phyloP scores from a whole-genome alignment of 1,139 yeast species.

The Scheffersomyces cryptocercus region DNA sequence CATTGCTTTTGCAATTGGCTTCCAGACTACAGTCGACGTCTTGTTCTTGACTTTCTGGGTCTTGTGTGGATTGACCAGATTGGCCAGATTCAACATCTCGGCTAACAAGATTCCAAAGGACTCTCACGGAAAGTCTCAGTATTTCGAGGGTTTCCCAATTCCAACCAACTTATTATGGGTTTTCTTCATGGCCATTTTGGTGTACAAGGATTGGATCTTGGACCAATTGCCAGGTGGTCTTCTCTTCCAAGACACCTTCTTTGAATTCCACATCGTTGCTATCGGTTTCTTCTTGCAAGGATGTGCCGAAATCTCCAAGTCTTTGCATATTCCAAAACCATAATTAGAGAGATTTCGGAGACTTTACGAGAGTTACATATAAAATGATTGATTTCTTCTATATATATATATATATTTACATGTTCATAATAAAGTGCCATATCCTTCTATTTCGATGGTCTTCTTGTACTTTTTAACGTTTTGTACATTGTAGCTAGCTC shows the following conservation, averaged over 20 bases:
- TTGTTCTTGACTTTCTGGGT: conserved; percentile 81
- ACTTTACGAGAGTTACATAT: too few relatives aligned
- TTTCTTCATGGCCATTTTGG: conserved; percentile 65
- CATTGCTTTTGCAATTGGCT: conserved; percentile 88
- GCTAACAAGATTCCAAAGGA: conserved; percentile 93
- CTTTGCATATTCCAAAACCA: conserved; percentile 87
- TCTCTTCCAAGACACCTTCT: conserved; percentile 49
- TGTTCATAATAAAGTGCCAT: not conserved
- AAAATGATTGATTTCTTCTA: not conserved
- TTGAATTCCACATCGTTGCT: conserved; percentile 75
- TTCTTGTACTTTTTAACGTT: too few relatives aligned
- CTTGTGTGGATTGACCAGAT: conserved; percentile 87
- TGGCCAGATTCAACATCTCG: conserved; percentile 94
- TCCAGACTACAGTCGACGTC: conserved; percentile 80
- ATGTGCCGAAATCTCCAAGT: conserved; percentile 88
- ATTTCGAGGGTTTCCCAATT: conserved; percentile 93
- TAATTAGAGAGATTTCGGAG: conserved; percentile 20
- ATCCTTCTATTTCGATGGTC: too few relatives aligned
- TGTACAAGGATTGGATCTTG: conserved; percentile 49
- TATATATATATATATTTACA: not conserved
- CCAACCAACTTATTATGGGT: conserved; percentile 85
- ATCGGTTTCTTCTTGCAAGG: conserved; percentile 75
- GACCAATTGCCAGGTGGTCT: conserved; percentile 67
- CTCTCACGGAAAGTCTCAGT: conserved; percentile 72
- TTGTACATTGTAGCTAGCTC: too few relatives aligned